Conservation (phyloP, 768 basidiomycete genomes). For the Glaciozyma antarctica region DNA sequence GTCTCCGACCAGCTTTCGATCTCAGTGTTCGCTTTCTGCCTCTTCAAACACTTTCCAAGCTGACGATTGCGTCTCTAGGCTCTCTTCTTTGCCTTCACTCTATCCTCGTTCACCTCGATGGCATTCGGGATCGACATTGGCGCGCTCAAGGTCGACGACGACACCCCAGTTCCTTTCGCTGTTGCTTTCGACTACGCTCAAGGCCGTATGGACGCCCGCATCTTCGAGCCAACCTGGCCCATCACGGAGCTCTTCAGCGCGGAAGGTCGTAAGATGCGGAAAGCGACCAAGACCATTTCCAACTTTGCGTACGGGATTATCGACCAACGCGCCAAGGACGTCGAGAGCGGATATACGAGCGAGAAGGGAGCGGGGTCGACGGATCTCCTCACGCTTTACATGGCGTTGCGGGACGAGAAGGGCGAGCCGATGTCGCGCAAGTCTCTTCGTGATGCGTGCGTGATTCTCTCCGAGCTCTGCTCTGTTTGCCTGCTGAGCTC, state of each 20-base stretch:
- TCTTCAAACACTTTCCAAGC: not conserved
- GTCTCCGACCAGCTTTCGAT: not conserved
- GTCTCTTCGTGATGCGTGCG: constrained; percentile 7
- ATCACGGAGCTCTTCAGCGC: constrained; percentile 2
- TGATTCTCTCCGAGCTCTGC: not conserved
- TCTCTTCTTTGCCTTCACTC: constrained; percentile 14
- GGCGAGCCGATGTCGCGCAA: constrained; percentile 3
- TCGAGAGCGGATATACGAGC: not conserved
- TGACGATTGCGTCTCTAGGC: not conserved
- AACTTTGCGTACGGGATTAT: constrained; percentile 7
- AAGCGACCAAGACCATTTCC: not conserved
- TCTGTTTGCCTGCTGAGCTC: not conserved
- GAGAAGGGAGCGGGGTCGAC: constrained; percentile 3
- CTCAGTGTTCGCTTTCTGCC: not conserved
- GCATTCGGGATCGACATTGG: constrained; percentile 1
- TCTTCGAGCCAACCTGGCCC: not conserved
- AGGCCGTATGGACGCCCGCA: not conserved
- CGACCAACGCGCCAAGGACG: not conserved
- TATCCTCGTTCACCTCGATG: constrained; percentile 13
- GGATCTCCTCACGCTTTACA: constrained; percentile 8
- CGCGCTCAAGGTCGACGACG: not conserved
- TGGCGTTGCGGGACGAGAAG: not conserved
- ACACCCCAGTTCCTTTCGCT: not conserved
- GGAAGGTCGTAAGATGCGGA: not conserved
- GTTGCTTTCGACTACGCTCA: constrained; percentile 1